A percentile compares a stretch with the other conserved stretches of the same genome.
Conservation (phyloP, 257 asterid genomes). For the Nicotiana attenuata region DNA sequence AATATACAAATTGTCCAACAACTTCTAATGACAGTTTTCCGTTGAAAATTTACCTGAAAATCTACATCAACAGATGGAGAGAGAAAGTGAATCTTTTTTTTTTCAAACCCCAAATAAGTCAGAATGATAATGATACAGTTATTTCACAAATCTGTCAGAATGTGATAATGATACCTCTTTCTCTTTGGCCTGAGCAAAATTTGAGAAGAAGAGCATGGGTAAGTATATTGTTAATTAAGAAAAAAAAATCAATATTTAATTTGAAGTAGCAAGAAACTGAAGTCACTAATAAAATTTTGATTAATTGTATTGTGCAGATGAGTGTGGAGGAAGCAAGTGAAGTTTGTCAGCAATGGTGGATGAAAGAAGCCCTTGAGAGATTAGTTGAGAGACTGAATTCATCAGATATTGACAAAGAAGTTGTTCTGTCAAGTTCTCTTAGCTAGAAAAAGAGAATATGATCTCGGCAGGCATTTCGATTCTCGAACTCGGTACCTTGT, state of each 20-base stretch:
- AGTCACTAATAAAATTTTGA: not conserved
- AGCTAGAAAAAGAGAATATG: not conserved
- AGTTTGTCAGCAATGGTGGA: constrained; percentile 71
- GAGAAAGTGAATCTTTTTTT: too few relatives aligned
- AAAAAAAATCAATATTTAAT: not conserved
- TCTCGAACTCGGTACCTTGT: too few relatives aligned
- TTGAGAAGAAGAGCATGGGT: constrained; percentile 59
- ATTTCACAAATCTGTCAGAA: not conserved
- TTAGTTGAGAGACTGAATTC: constrained; percentile 45
- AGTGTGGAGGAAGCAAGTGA: constrained; percentile 56
- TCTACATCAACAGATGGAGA: too few relatives aligned
- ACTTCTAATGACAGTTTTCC: too few relatives aligned
- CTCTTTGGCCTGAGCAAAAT: constrained; percentile 64
- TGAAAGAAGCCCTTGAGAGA: constrained; percentile 75
- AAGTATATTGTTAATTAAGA: not conserved
- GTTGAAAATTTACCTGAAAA: too few relatives aligned
- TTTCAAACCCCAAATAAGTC: too few relatives aligned
- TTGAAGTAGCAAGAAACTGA: not conserved
- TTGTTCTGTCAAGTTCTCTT: not conserved
- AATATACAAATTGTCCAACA: too few relatives aligned
- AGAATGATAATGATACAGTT: too few relatives aligned
- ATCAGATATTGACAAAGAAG: not conserved
- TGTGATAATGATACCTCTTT: constrained; percentile 27
- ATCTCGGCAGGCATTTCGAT: too few relatives aligned
- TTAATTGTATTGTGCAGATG: constrained; percentile 42